These are phyloP conservation scores for Cyberlindnera mississippiensis DNA, from an alignment of 805 yeast species.

Conservation along the genomic window DNA sequence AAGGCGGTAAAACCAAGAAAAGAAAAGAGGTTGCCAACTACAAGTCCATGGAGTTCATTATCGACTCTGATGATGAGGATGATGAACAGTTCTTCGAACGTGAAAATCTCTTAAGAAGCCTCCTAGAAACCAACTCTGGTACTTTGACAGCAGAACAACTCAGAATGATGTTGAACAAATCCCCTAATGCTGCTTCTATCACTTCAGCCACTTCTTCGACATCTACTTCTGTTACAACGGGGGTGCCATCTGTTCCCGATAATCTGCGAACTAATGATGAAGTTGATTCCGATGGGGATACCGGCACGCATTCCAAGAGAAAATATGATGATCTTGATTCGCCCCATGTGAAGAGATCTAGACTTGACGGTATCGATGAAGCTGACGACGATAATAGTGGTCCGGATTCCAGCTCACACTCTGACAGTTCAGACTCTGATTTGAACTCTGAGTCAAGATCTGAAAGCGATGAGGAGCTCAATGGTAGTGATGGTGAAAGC, in stretches of 20 bases:
- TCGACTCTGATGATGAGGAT: slow-evolving; percentile 57
- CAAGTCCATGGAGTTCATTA: slow-evolving; percentile 51
- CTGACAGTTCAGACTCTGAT: slow-evolving; percentile 5
- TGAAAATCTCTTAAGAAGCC: slow-evolving; percentile 46
- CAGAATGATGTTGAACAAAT: slow-evolving; percentile 2
- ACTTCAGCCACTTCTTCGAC: background rate
- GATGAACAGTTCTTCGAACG: slow-evolving; percentile 49
- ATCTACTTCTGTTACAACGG: background rate
- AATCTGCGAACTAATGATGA: background rate
- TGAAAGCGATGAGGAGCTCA: background rate
- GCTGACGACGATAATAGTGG: slow-evolving; percentile 2
- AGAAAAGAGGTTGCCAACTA: slow-evolving; percentile 2
- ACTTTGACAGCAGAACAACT: slow-evolving; percentile 11
- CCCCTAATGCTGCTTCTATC: background rate
- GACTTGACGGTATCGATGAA: slow-evolving; percentile 1
- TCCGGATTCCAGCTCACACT: background rate
- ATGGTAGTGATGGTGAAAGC: background rate
- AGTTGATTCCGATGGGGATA: background rate
- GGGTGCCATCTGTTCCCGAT: background rate
- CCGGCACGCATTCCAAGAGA: slow-evolving; percentile 1
- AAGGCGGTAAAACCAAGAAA: background rate
- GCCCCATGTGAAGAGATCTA: slow-evolving; percentile 12
- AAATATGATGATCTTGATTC: slow-evolving; percentile 8
- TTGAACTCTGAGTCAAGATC: no score
- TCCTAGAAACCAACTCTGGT: slow-evolving; percentile 21